A percentile compares a stretch with the other conserved stretches of the same genome.
Evolutionary conservation across 495 filamentous ascomycete genomes (phyloP).

Genomic region (Penicillium mononematosum): DNA sequence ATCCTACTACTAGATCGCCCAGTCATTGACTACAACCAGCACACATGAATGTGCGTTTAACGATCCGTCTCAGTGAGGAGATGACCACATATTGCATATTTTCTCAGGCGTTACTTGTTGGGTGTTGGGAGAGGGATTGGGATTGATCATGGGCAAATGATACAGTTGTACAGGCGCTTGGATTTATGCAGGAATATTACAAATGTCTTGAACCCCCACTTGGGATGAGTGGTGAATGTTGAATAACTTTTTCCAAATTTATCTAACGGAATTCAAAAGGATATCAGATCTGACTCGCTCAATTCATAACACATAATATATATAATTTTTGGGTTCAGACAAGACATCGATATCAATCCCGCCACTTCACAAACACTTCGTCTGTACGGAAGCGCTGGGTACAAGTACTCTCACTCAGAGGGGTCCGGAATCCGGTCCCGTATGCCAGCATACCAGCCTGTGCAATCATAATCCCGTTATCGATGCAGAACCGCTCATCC

Average conservation of each 20-base stretch:
- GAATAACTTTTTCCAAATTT: slow-evolving; percentile 6
- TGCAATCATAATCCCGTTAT: slow-evolving; percentile 99
- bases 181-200: slow-evolving; percentile 5
- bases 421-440: slow-evolving; percentile 71
- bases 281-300: slow-evolving; percentile 7
- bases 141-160: slow-evolving; percentile 1
- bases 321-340: slow-evolving; percentile 4
- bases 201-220: not conserved
- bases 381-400: slow-evolving; percentile 96
- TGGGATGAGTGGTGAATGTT: not conserved
- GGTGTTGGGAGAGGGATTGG: not conserved
- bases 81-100: slow-evolving; percentile 6
- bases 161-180: slow-evolving; percentile 1
- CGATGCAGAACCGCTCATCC: slow-evolving; percentile 96
- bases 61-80: not conserved
- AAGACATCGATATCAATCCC: slow-evolving; percentile 48
- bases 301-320: slow-evolving; percentile 28
- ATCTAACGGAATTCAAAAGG: slow-evolving; percentile 5
- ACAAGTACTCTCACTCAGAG: slow-evolving; percentile 77
- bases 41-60: not conserved
- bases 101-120: slow-evolving; percentile 10
- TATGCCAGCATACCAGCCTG: slow-evolving; percentile 90
- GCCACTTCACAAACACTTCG: slow-evolving; percentile 89
- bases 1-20: not conserved
- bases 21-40: not conserved